Percentiles rank a stretch among this genome's conserved stretches.
These are phyloP conservation scores for Fusarium continuum DNA, from an alignment of 2,329 filamentous ascomycete genomes.

Conservation along the genomic window DNA sequence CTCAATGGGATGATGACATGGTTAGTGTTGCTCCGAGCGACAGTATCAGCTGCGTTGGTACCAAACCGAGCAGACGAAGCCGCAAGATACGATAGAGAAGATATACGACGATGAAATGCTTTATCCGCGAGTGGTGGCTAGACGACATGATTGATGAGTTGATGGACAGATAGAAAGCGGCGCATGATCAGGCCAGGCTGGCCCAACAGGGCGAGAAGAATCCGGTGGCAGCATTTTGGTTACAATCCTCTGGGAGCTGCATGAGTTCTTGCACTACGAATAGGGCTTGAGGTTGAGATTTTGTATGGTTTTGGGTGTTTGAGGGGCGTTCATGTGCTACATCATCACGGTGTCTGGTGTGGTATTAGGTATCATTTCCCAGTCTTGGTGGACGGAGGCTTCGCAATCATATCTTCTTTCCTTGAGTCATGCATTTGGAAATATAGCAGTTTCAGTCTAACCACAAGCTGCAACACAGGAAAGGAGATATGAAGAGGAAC, in stretches of 20 bases:
- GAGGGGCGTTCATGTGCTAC: slow-evolving; percentile 22
- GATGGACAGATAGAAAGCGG: slow-evolving; percentile 22
- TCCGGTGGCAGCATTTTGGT: slow-evolving; percentile 8
- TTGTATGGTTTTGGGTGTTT: slow-evolving; percentile 4
- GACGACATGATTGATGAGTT: slow-evolving; percentile 24
- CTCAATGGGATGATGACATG: slow-evolving; percentile 58
- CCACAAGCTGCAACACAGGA: slow-evolving; percentile 6
- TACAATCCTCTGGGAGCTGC: not conserved
- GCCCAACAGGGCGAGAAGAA: slow-evolving; percentile 7
- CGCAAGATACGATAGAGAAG: slow-evolving; percentile 37
- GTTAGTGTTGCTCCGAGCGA: slow-evolving; percentile 67
- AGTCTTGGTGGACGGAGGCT: slow-evolving; percentile 4
- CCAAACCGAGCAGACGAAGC: slow-evolving; percentile 42
- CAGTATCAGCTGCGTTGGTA: slow-evolving; percentile 70
- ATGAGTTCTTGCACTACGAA: not conserved
- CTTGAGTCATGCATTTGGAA: slow-evolving; percentile 13
- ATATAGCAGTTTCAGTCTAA: slow-evolving; percentile 9
- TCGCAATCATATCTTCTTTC: slow-evolving; percentile 5
- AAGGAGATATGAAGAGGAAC: not conserved
- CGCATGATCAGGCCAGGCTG: not conserved
- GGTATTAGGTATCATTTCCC: not conserved
- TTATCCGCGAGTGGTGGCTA: slow-evolving; percentile 13
- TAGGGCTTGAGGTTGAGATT: not conserved
- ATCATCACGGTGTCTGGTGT: slow-evolving; percentile 1
- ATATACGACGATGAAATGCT: slow-evolving; percentile 4